Evolutionary conservation across 2,329 filamentous ascomycete species (phyloP), one percentile per base, ranked within the genome.

Genomic region (Tympanopsis confertula): DNA sequence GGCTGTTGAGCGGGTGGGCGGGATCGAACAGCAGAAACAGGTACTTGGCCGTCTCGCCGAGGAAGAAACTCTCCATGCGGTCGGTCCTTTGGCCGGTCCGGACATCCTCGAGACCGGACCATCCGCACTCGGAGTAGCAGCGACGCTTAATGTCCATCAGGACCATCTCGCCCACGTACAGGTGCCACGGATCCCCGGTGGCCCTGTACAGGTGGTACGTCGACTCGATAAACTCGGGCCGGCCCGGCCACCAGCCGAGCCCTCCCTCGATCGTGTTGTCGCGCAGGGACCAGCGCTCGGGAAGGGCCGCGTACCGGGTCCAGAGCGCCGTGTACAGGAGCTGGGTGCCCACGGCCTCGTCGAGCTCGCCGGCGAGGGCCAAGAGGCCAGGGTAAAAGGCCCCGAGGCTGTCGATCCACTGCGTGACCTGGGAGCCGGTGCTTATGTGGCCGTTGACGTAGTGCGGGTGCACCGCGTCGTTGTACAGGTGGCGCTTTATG

Each of bases 11-110:
- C 1, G 88, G 86, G 58, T 96, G 91, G 13, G 78, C 71, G 4
- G 79, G 71, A 45, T 94, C 86, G 56, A 93, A 96, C 3, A 96
- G 73, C 39, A 98, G 65, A 55, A 93, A 96, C 44, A 98, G 67
- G 56, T 98, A 98, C 58, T 96, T 95, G 33, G 86, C 81, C 2
- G 91, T 98, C 59, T 98, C 91, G 12, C 91, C 89, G 1, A 98
- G 69, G 52, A 96, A 96, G 68, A 96, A 98, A 55, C 89, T 96
- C 59, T 98, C 91, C 91, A 96, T 96, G 22, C 91, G 82, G 55
- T 98, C 88, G 47, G 76, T 85, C 58, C 86, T 77, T 59, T 95
- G 85, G 3, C 89, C 89, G 4, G 74, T 85, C 22, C 81, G 66
- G 5, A 89, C 84, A 54, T 88, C 81, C 50, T 87, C 80, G 24